These are phyloP conservation scores for Ceratocystis alfenasii DNA, from an alignment of 2,329 filamentous ascomycete species.

Conservation along the genomic window DNA sequence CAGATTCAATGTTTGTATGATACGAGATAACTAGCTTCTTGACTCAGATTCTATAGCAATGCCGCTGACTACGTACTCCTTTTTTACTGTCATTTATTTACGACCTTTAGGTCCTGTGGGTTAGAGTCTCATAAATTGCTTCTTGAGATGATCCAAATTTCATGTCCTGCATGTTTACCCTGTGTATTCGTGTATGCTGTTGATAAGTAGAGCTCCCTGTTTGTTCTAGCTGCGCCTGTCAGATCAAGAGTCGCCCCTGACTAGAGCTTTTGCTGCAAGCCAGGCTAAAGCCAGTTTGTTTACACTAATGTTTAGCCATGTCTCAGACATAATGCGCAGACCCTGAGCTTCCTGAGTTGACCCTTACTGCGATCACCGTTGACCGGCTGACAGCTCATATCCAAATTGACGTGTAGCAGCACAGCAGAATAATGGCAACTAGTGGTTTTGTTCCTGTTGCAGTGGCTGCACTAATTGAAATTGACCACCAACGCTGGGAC, in stretches of 20 bases:
- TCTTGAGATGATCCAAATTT: slow-evolving; percentile 3
- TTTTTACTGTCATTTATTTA: background rate
- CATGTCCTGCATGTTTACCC: background rate
- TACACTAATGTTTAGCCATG: background rate
- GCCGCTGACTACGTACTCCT: background rate
- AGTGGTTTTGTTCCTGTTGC: background rate
- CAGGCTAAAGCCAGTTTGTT: background rate
- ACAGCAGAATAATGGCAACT: background rate
- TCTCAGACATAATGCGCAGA: background rate
- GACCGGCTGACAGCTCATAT: no score
- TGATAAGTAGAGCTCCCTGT: background rate
- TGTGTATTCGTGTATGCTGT: background rate
- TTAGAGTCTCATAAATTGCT: background rate
- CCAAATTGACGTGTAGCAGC: background rate
- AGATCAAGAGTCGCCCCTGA: background rate
- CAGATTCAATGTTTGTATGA: background rate
- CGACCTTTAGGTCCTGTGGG: no score
- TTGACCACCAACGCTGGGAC: background rate
- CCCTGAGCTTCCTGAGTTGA: background rate
- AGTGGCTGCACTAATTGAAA: background rate
- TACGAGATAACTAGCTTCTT: background rate
- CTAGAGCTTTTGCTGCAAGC: no score
- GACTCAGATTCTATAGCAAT: background rate
- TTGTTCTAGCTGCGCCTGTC: background rate
- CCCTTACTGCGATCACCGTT: background rate